Conservation (phyloP, 495 filamentous ascomycete genomes). For the Xylaria bambusicola region DNA sequence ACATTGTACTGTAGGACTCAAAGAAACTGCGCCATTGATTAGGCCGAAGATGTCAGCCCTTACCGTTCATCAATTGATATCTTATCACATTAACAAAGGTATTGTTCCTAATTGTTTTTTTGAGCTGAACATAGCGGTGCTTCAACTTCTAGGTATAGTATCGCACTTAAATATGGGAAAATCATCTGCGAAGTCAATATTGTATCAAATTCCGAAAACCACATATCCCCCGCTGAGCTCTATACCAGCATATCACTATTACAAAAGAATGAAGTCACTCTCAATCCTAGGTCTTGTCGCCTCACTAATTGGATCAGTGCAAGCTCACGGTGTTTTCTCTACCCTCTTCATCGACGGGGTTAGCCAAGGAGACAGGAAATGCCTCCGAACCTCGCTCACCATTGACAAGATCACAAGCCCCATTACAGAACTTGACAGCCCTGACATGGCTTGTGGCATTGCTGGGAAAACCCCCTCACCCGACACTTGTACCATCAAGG, state of each 20-base stretch:
- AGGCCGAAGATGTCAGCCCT: not conserved
- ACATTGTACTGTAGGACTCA: not conserved
- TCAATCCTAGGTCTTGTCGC: not conserved
- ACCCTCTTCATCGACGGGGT: conserved; percentile 62
- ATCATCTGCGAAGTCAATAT: too few relatives aligned
- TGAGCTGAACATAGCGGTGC: too few relatives aligned
- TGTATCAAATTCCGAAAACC: too few relatives aligned
- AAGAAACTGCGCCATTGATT: not conserved
- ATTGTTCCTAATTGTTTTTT: too few relatives aligned
- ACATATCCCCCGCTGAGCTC: too few relatives aligned
- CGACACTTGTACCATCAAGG: conserved; percentile 48
- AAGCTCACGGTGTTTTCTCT: conserved; percentile 64
- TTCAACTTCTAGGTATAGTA: too few relatives aligned
- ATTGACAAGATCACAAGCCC: conserved; percentile 46
- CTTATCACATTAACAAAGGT: not conserved
- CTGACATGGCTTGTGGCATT: conserved; percentile 62
- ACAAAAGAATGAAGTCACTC: not conserved
- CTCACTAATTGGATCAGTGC: conserved; percentile 1
- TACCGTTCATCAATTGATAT: not conserved
- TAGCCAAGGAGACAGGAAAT: conserved; percentile 63
- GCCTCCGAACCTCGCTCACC: conserved; percentile 60
- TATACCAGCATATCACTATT: not conserved
- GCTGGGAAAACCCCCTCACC: not conserved
- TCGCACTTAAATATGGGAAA: too few relatives aligned
- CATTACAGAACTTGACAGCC: conserved; percentile 45